Evolutionary conservation across 2,329 filamentous ascomycete species (phyloP), one percentile per base, ranked within the genome.

Genomic region (Fusarium udum): DNA sequence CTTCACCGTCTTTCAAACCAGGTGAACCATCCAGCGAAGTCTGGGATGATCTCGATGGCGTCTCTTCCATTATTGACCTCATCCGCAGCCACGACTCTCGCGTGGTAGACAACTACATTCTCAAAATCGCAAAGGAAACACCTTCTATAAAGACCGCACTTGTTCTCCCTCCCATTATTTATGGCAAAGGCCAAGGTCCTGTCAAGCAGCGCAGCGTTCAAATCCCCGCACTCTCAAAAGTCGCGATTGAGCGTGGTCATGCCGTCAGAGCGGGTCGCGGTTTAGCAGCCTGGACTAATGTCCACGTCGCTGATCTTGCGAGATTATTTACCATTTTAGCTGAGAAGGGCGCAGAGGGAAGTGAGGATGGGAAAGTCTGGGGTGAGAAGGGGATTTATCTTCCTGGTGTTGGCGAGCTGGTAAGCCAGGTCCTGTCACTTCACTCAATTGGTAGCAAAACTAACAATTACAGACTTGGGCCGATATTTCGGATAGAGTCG

Each of bases 121-220:
- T 83, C 11, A 67, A 79, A 16, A 78, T 78, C 18, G 78, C 78
- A n/a, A 65, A 75, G 9, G 55, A 74, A 16, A 73, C 66, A 3
- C 61, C 79, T 0, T 69, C 67, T 3, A 69, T 83, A 20, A 80
- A 80, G 46, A 83, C 82, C 1, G 83, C 82, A 1, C 64, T 83
- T 10, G 74, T 84, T 1, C 69, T 80, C 12, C 80, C 80, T 20
- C 82, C 82, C 28, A 78, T 82, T 13, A 83, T 84, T 46, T 85
- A 85, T 62, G 84, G 84, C 3, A 57, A 71, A 20, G 84, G 83
- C 0, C 60, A 79, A 22, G 84, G 84, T 0, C 80, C 81, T 3
- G 74, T 79, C 7, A 84, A 84, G 45, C 78, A 80, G 68, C 79
- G 82, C 20, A 85, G 83, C 62, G 78, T 85, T 9, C 84, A 86